These are phyloP conservation scores for Tolypocladium ovalisporum DNA, from an alignment of 2,329 filamentous ascomycete genomes.

Conservation along the genomic window DNA sequence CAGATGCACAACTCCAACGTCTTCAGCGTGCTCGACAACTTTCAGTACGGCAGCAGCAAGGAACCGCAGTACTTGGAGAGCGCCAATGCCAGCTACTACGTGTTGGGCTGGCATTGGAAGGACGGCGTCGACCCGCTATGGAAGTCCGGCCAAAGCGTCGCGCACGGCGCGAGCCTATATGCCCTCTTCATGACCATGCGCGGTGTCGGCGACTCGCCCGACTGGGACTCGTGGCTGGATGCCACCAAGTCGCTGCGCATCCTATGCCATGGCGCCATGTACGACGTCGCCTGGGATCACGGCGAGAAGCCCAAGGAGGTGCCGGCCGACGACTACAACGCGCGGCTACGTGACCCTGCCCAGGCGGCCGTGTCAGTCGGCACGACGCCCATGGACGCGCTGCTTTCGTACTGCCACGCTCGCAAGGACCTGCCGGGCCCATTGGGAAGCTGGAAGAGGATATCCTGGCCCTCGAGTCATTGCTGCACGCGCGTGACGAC, in stretches of 20 bases:
- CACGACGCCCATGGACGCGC: constrained; percentile 25
- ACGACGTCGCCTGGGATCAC: constrained; percentile 23
- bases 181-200: constrained; percentile 11
- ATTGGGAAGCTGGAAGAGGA: constrained; percentile 14
- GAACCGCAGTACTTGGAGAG: constrained; percentile 10
- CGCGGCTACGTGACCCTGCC: constrained; percentile 8
- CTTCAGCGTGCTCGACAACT: constrained; percentile 28
- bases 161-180: constrained; percentile 7
- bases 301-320: constrained; percentile 13
- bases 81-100: constrained; percentile 24
- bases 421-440: constrained; percentile 10
- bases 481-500: constrained; percentile 19
- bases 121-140: constrained; percentile 10
- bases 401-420: constrained; percentile 21
- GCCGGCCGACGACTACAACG: constrained; percentile 17
- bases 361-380: constrained; percentile 20
- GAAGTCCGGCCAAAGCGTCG: constrained; percentile 1
- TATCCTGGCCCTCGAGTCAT: constrained; percentile 14
- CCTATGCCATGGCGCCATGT: constrained; percentile 25
- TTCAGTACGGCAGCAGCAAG: constrained; percentile 14
- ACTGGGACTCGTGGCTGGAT: no score
- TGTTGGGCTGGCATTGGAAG: constrained; percentile 27
- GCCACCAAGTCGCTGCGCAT: constrained; percentile 7
- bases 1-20: constrained; percentile 29
- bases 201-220: background rate